Evolutionary conservation across 192 early-diverging fungal genomes (phyloP).

Genomic region (Entophlyctis luteolus): DNA sequence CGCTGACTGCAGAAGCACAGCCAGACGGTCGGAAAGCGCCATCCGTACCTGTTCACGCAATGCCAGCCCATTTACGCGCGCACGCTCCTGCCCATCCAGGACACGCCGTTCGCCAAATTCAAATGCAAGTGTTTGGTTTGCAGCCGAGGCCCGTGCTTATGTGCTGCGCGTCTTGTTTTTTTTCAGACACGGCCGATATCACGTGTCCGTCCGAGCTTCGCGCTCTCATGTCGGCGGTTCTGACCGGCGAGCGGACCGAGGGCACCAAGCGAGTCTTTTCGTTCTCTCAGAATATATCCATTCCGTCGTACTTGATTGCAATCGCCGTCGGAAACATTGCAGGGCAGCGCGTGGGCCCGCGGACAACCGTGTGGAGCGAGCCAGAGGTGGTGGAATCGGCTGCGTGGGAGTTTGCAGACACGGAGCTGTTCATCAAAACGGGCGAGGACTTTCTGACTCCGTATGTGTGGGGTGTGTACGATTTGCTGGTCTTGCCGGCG

Average conservation of each 20-base stretch:
- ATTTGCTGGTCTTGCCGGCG: constrained; percentile 60
- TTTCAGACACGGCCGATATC: constrained; percentile 68
- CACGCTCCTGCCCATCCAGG: constrained; percentile 71
- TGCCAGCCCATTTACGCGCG: constrained; percentile 95
- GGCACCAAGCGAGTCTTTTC: constrained; percentile 60
- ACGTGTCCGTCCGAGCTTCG: constrained; percentile 69
- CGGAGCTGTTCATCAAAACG: constrained; percentile 52
- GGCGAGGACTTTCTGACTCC: constrained; percentile 71
- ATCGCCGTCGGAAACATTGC: constrained; percentile 87
- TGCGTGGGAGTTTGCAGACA: constrained; percentile 88
- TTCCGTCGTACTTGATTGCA: constrained; percentile 94
- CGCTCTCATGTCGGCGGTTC: constrained; percentile 92
- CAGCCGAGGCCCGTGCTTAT: background rate
- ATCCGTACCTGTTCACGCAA: constrained; percentile 96
- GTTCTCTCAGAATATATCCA: constrained; percentile 82
- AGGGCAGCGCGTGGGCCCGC: constrained; percentile 78
- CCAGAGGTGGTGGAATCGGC: constrained; percentile 81
- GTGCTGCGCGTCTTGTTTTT: background rate
- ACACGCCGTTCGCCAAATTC: constrained; percentile 68
- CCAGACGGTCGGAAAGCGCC: constrained; percentile 88
- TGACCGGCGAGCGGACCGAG: constrained; percentile 46
- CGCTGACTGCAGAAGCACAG: constrained; percentile 28
- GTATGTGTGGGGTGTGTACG: constrained; percentile 84
- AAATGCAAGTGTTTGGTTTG: constrained; percentile 30
- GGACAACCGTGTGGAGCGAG: constrained; percentile 95